Evolutionary conservation across 768 basidiomycete genomes (phyloP), one percentile per base, ranked within the genome.

Genomic region (Coprinopsis marcescibilis): DNA sequence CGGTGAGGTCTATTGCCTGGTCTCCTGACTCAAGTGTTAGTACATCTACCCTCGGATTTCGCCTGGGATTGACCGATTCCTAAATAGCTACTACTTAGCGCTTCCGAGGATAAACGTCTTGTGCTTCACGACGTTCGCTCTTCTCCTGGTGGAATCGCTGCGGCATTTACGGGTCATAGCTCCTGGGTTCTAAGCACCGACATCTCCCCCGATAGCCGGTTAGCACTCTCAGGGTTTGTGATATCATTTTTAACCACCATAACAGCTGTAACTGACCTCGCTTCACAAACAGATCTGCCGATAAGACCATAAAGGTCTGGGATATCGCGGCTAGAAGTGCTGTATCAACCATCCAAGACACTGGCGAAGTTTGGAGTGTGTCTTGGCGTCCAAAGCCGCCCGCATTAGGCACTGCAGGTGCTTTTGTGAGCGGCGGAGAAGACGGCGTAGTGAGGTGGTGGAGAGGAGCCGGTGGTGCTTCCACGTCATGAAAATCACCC

Each of bases 41-140:
- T 70, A 29, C 43, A n/a, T 45, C 46, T 56, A 57, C 50, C 46
- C 34, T 10, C 26, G 23, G 39, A 42, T 25, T 34, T 34, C 48
- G 19, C 43, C 13, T 19, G 15, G 37, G 44, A 25, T 24, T 41
- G 11, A 20, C 21, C 27, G 33, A 7, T 27, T 37, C 38, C 52
- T 49, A 37, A 46, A 30, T 26, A 96, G 92, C 75, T 90, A 43
- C 73, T 97, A 2, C 70, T 93, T 43, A 92, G 89, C 34, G 93
- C 86, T 2, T 94, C 91, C 2, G 93, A 97, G 61, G 93, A 95
- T 65, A 91, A 90, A 62, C 80, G 89, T 14, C 82, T 97, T 49
- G 83, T 91, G 44, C 65, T 95, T 39, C 90, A 95, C 62, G 93
- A 97, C 59, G 87, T 93, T 13, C 83, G 93, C 46, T 72, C 76